phyloP scores from a whole-genome alignment of 441 rosid genomes.

The Macaranga tanarius region DNA sequence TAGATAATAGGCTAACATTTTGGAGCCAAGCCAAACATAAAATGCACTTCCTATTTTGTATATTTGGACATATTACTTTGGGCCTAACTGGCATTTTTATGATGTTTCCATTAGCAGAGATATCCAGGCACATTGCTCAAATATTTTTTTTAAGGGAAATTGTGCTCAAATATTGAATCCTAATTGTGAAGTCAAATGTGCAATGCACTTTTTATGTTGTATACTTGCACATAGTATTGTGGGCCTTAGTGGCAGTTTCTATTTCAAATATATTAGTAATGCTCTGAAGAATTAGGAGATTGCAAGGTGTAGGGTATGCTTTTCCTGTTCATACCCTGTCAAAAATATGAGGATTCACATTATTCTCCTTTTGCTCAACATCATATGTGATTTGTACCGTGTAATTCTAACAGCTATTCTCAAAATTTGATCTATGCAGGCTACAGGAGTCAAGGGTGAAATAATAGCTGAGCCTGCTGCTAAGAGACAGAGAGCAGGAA shows the following conservation, averaged over 20 bases:
- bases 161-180: not conserved
- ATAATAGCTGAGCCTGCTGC: slow-evolving; percentile 55
- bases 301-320: too few relatives aligned
- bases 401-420: slow-evolving; percentile 19
- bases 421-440: slow-evolving; percentile 49
- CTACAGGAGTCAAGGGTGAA: slow-evolving; percentile 67
- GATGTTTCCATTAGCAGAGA: not conserved
- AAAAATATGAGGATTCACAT: not conserved
- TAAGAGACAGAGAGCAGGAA: slow-evolving; percentile 62
- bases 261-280: not conserved
- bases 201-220: not conserved
- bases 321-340: not conserved
- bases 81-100: not conserved
- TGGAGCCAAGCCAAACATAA: slow-evolving; percentile 1
- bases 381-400: not conserved
- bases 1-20: slow-evolving; percentile 11
- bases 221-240: not conserved
- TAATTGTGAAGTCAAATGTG: slow-evolving; percentile 4
- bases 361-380: not conserved
- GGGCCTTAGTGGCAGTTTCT: not conserved
- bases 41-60: too few relatives aligned
- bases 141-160: not conserved
- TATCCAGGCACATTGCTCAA: not conserved
- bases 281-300: not conserved
- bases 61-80: too few relatives aligned